Conservation (phyloP, 164 flowering plant species). For the Annona cherimola region DNA sequence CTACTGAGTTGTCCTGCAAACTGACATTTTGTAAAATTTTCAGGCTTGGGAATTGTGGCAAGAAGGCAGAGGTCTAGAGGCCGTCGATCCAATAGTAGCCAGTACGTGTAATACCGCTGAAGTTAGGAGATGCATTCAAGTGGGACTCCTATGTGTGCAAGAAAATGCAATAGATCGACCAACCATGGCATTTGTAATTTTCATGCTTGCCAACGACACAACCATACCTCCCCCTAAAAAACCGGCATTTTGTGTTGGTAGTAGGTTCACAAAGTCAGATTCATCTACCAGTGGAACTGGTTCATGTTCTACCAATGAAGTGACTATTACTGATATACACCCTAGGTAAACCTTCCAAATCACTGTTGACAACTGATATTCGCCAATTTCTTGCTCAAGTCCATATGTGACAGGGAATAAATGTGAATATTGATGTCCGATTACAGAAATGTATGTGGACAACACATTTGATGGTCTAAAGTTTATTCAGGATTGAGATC, state of each 20-base stretch:
- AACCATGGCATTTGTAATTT: slow-evolving; percentile 7
- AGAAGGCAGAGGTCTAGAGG: slow-evolving; percentile 9
- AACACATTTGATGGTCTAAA: no score
- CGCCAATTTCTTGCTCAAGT: no score
- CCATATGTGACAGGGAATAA: neutral
- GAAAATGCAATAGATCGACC: slow-evolving; percentile 8
- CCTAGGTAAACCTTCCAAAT: slow-evolving; percentile 1
- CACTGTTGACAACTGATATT: no score
- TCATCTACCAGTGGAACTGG: slow-evolving; percentile 8
- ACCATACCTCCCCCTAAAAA: neutral
- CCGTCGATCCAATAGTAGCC: neutral
- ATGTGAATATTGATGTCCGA: no score
- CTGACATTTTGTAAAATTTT: neutral
- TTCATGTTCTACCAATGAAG: slow-evolving; percentile 3
- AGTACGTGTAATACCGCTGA: neutral
- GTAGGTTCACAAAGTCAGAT: neutral
- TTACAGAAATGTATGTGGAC: no score
- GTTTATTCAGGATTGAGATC: no score
- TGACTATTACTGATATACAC: slow-evolving; percentile 4
- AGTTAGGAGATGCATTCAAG: slow-evolving; percentile 15
- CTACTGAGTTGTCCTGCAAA: neutral
- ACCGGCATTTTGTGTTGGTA: slow-evolving; percentile 1
- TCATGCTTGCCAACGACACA: slow-evolving; percentile 8
- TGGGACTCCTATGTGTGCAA: slow-evolving; percentile 13
- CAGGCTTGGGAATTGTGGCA: slow-evolving; percentile 13